Conservation (phyloP, 257 asterid species). For the Przewalskia tangutica region DNA sequence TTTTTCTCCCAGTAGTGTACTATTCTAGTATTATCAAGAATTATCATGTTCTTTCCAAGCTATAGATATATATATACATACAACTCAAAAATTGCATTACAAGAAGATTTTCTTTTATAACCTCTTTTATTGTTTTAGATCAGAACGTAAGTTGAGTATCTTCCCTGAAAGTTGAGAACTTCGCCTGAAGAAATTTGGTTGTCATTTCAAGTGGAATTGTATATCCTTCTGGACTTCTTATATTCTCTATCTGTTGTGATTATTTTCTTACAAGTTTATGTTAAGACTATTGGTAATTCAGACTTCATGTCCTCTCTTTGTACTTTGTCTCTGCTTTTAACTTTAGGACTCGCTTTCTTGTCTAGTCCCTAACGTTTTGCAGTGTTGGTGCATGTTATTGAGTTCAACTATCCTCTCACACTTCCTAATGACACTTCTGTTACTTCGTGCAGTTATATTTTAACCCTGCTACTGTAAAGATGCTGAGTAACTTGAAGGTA, state of each 20-base stretch:
- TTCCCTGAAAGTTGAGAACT: background rate
- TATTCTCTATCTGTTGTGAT: background rate
- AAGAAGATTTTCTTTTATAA: background rate
- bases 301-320: background rate
- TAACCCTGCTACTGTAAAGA: slow-evolving; percentile 96
- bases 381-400: background rate
- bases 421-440: slow-evolving; percentile 3
- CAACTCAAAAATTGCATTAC: background rate
- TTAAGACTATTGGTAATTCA: background rate
- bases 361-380: background rate
- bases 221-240: background rate
- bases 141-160: background rate
- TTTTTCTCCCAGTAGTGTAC: background rate
- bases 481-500: slow-evolving; percentile 99
- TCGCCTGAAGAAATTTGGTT: background rate
- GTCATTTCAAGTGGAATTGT: background rate
- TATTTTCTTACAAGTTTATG: background rate
- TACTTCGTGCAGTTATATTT: slow-evolving; percentile 67
- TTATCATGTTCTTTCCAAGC: background rate
- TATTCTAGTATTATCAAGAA: background rate
- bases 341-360: background rate
- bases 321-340: background rate
- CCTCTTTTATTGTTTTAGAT: background rate
- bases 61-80: background rate
- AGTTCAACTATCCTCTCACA: background rate